phyloP scores from a whole-genome alignment of 352 stramenopile species.

The Globisporangium spiculum region DNA sequence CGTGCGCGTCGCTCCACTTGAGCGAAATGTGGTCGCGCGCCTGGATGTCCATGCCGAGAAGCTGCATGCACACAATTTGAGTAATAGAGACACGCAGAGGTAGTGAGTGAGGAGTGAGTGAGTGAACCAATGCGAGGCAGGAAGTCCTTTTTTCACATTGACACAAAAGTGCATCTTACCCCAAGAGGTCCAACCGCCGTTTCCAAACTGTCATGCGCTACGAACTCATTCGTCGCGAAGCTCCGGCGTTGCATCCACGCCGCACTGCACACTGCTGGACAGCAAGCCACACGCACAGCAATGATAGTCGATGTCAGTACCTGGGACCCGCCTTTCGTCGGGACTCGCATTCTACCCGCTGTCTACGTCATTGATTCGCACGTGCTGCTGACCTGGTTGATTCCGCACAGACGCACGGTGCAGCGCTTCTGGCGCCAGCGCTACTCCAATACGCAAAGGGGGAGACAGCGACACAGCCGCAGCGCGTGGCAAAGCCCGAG shows the following conservation, averaged over 20 bases:
- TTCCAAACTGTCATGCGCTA: conserved; percentile 1
- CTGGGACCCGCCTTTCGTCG: neutral
- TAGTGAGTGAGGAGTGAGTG: no score
- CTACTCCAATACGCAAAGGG: no score
- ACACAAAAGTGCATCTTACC: conserved; percentile 1
- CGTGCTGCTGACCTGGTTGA: conserved; percentile 5
- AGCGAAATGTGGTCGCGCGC: conserved; percentile 71
- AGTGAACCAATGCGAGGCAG: neutral
- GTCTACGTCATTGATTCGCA: neutral
- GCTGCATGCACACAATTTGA: conserved; percentile 24
- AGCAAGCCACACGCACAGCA: neutral
- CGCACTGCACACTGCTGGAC: neutral
- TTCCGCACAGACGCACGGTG: neutral
- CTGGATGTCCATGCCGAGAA: conserved; percentile 69
- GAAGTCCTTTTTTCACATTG: neutral
- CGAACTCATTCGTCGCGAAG: conserved; percentile 32
- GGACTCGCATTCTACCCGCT: neutral
- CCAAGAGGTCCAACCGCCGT: conserved; percentile 1
- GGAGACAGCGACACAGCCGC: neutral
- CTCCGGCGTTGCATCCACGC: conserved; percentile 5
- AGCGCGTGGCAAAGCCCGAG: conserved; percentile 15
- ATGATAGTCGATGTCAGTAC: neutral
- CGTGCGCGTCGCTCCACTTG: conserved; percentile 70
- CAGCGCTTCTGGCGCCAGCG: neutral
- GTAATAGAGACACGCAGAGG: neutral